These are phyloP conservation scores for Botryotinia convoluta DNA, from an alignment of 2,329 filamentous ascomycete genomes.

Conservation along the genomic window DNA sequence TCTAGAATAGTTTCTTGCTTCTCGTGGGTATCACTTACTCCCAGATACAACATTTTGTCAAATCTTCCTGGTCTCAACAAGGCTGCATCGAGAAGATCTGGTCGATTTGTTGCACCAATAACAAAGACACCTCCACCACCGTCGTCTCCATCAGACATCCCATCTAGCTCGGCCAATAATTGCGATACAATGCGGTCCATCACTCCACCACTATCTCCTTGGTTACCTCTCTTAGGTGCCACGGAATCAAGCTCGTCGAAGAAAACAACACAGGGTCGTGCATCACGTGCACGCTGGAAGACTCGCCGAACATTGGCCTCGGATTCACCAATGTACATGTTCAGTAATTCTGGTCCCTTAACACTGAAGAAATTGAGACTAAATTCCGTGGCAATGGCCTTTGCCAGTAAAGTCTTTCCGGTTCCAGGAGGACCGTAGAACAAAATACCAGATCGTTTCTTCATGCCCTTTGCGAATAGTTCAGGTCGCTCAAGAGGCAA, in stretches of 20 bases:
- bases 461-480: slow-evolving; percentile 95
- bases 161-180: slow-evolving; percentile 89
- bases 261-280: slow-evolving; percentile 85
- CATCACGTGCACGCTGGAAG: slow-evolving; percentile 83
- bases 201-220: slow-evolving; percentile 93
- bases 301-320: slow-evolving; percentile 89
- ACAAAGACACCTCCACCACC: slow-evolving; percentile 85
- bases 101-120: slow-evolving; percentile 92
- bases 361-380: slow-evolving; percentile 93
- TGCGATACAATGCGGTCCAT: slow-evolving; percentile 98
- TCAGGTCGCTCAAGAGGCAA: slow-evolving; percentile 87
- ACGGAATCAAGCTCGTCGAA: slow-evolving; percentile 93
- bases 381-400: slow-evolving; percentile 91
- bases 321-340: slow-evolving; percentile 95
- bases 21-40: slow-evolving; percentile 92
- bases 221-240: slow-evolving; percentile 92
- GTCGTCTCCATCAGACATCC: slow-evolving; percentile 92
- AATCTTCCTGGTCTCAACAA: slow-evolving; percentile 86
- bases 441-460: slow-evolving; percentile 90
- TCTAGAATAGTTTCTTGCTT: slow-evolving; percentile 95
- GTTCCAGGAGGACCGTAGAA: slow-evolving; percentile 92
- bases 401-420: slow-evolving; percentile 87
- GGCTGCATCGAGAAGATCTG: slow-evolving; percentile 88
- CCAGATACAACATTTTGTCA: slow-evolving; percentile 97
- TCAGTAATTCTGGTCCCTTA: slow-evolving; percentile 86